Evolutionary conservation across 805 yeast species (phyloP).

Genomic region (Ascoidea tarda): DNA sequence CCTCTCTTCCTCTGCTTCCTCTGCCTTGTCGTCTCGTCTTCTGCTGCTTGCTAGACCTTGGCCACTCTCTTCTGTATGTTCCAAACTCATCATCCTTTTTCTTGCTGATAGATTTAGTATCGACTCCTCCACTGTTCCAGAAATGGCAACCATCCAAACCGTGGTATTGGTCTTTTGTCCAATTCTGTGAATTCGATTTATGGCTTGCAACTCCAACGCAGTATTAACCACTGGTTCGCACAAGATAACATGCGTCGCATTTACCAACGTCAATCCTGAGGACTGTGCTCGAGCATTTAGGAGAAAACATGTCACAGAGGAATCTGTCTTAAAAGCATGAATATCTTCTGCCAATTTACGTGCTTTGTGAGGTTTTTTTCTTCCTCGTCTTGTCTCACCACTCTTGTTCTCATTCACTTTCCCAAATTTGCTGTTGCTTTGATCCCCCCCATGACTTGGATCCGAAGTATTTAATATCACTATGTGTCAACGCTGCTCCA

Average conservation of each 20-base stretch:
- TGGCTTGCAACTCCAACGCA: constrained; percentile 81
- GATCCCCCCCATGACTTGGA: constrained; percentile 19
- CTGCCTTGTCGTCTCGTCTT: constrained; percentile 16
- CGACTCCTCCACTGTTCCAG: constrained; percentile 79
- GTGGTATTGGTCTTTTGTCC: constrained; percentile 76
- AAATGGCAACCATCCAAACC: constrained; percentile 86
- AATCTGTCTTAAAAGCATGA: constrained; percentile 44
- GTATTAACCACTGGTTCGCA: constrained; percentile 90
- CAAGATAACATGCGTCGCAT: constrained; percentile 83
- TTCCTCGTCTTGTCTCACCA: background rate
- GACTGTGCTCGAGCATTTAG: constrained; percentile 80
- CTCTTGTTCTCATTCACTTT: constrained; percentile 1
- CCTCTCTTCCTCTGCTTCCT: constrained; percentile 10
- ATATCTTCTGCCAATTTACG: constrained; percentile 23
- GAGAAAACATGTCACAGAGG: constrained; percentile 66
- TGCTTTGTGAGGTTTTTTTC: constrained; percentile 14
- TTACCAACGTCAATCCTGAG: constrained; percentile 79
- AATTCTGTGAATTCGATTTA: constrained; percentile 82
- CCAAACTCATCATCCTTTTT: constrained; percentile 33
- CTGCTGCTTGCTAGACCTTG: background rate
- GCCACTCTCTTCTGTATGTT: constrained; percentile 3
- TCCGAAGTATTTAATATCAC: constrained; percentile 43
- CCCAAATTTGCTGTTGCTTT: background rate
- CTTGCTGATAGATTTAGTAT: constrained; percentile 57
- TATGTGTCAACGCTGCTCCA: constrained; percentile 47